A percentile compares a stretch with the other conserved stretches of the same genome.
Evolutionary conservation across 257 asterid genomes (phyloP).

Genomic region (Salvia hispanica): DNA sequence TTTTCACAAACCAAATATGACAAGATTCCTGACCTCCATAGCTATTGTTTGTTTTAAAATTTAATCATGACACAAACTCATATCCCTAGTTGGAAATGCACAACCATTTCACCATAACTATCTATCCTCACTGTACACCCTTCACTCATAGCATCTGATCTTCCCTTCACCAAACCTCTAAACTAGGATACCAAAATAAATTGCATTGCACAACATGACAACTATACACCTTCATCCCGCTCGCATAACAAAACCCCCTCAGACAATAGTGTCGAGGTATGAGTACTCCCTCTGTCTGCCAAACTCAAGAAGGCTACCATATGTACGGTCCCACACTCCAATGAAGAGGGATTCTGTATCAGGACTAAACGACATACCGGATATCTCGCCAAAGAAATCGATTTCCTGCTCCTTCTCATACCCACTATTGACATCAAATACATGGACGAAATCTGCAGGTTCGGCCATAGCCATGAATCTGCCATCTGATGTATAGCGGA

Average conservation of each 20-base stretch:
- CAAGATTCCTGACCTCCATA: neutral
- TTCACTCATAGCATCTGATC: conserved; percentile 31
- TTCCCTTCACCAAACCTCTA: conserved; percentile 30
- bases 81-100: neutral
- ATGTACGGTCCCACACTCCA: conserved; percentile 94
- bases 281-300: conserved; percentile 71
- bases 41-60: neutral
- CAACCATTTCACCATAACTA: neutral
- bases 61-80: neutral
- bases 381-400: conserved; percentile 95
- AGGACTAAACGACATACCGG: conserved; percentile 90
- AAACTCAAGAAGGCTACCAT: conserved; percentile 87
- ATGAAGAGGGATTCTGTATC: conserved; percentile 82
- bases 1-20: neutral
- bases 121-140: conserved; percentile 50
- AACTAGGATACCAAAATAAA: conserved; percentile 7
- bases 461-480: conserved; percentile 97
- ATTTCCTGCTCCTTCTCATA: conserved; percentile 80
- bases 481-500: conserved; percentile 87
- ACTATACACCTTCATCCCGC: conserved; percentile 36
- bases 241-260: conserved; percentile 17
- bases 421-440: conserved; percentile 72
- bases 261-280: conserved; percentile 60
- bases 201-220: conserved; percentile 22
- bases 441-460: conserved; percentile 92